phyloP scores from a whole-genome alignment of 176 grass and related monocot genomes.

The Hyparrhenia diplandra region DNA sequence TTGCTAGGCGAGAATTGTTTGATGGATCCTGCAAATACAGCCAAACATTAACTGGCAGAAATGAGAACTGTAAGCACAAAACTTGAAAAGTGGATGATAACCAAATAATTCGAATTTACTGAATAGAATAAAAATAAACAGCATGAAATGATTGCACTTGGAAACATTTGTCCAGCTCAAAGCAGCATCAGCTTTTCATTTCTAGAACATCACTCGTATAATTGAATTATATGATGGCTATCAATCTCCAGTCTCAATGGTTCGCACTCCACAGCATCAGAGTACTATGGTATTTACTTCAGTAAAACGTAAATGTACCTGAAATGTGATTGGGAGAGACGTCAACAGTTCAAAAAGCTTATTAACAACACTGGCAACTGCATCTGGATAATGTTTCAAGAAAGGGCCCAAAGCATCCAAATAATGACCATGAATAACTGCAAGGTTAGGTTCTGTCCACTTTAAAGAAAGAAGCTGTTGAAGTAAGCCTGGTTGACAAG shows the following conservation, averaged over 20 bases:
- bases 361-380: constrained; percentile 79
- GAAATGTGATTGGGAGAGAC: constrained; percentile 71
- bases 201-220: neutral
- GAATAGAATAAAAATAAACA: constrained; percentile 22
- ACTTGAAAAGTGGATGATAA: neutral
- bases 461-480: constrained; percentile 85
- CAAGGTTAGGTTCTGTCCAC: constrained; percentile 76
- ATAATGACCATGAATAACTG: constrained; percentile 78
- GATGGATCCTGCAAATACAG: constrained; percentile 61
- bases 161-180: neutral
- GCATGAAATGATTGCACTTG: neutral
- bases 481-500: constrained; percentile 70
- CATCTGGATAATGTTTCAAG: constrained; percentile 83
- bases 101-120: neutral
- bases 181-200: neutral
- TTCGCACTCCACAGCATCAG: neutral
- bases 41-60: constrained; percentile 20
- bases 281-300: constrained; percentile 2
- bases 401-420: constrained; percentile 85
- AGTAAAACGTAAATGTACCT: constrained; percentile 41
- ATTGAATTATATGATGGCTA: constrained; percentile 19
- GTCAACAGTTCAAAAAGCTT: constrained; percentile 96
- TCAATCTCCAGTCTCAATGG: neutral
- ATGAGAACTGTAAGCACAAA: constrained; percentile 1
- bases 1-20: constrained; percentile 78